A percentile compares a stretch with the other conserved stretches of the same genome.
Evolutionary conservation across 2,329 filamentous ascomycete genomes (phyloP).

Genomic region (Penicillium paneum): DNA sequence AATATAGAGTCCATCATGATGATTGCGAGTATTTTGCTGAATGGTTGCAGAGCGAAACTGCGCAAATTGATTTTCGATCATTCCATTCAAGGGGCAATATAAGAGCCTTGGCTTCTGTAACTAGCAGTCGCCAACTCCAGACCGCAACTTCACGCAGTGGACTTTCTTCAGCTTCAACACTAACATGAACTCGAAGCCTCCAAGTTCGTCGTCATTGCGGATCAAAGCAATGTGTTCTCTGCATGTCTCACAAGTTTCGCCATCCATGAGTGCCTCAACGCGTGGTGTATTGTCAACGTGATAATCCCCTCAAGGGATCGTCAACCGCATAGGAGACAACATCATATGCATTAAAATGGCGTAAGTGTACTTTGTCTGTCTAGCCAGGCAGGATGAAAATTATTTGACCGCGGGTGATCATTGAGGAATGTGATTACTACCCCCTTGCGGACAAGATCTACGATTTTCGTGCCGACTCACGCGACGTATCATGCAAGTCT

Average conservation of each 20-base stretch:
- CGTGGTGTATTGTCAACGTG: slow-evolving; percentile 11
- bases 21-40: background rate
- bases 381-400: background rate
- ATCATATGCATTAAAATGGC: slow-evolving; percentile 1
- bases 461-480: slow-evolving; percentile 12
- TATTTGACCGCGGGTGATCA: slow-evolving; percentile 5
- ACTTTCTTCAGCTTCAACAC: background rate
- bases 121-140: background rate
- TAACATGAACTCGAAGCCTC: background rate
- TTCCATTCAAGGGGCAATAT: background rate
- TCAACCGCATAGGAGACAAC: background rate
- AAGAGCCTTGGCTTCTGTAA: background rate
- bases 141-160: slow-evolving; percentile 14
- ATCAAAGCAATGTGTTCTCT: slow-evolving; percentile 8
- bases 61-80: background rate
- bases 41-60: background rate
- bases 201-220: background rate
- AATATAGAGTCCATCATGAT: slow-evolving; percentile 1
- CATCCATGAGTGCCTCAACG: slow-evolving; percentile 10
- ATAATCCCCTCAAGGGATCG: background rate
- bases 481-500: slow-evolving; percentile 19
- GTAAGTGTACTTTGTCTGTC: slow-evolving; percentile 1
- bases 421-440: slow-evolving; percentile 15
- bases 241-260: slow-evolving; percentile 21
- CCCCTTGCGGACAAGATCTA: slow-evolving; percentile 18